Evolutionary conservation across 2,329 filamentous ascomycete genomes (phyloP).

Genomic region (Arthrobotrys megalospora): DNA sequence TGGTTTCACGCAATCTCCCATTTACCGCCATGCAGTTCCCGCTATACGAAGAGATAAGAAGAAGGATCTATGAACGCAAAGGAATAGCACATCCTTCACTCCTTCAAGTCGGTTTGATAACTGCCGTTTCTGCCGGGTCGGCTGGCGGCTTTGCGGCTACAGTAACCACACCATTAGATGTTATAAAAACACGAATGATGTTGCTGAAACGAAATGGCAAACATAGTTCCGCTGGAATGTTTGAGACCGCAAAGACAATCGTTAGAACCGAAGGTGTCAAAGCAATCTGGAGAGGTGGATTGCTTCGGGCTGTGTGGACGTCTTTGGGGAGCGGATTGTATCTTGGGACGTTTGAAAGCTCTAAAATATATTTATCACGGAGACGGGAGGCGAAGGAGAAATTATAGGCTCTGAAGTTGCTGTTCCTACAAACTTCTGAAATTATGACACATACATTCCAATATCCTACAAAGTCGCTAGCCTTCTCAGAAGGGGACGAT

Average conservation of each 20-base stretch:
- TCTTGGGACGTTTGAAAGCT: constrained; percentile 86
- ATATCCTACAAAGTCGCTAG: no score
- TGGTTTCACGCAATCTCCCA: constrained; percentile 85
- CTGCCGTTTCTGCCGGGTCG: constrained; percentile 79
- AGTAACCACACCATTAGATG: constrained; percentile 89
- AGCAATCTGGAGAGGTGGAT: constrained; percentile 83
- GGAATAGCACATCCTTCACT: constrained; percentile 64
- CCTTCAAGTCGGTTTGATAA: constrained; percentile 74
- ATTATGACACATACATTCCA: no score
- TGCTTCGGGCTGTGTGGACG: constrained; percentile 83
- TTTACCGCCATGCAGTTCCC: constrained; percentile 93
- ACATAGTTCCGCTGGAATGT: constrained; percentile 65
- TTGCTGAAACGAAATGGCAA: constrained; percentile 72
- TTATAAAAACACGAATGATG: constrained; percentile 93
- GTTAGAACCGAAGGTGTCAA: constrained; percentile 77
- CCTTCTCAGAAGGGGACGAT: no score
- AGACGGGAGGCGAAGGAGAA: constrained; percentile 69
- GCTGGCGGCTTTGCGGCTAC: constrained; percentile 83
- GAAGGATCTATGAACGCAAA: constrained; percentile 69
- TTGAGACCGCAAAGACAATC: constrained; percentile 77
- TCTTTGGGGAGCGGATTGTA: constrained; percentile 86
- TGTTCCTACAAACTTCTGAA: no score
- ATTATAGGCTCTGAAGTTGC: not conserved
- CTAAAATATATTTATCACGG: constrained; percentile 75
- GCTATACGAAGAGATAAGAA: constrained; percentile 81